Evolutionary conservation across 176 grass and related monocot genomes (phyloP), one percentile per base, ranked within the genome.

Genomic region (Metroxylon sagu): DNA sequence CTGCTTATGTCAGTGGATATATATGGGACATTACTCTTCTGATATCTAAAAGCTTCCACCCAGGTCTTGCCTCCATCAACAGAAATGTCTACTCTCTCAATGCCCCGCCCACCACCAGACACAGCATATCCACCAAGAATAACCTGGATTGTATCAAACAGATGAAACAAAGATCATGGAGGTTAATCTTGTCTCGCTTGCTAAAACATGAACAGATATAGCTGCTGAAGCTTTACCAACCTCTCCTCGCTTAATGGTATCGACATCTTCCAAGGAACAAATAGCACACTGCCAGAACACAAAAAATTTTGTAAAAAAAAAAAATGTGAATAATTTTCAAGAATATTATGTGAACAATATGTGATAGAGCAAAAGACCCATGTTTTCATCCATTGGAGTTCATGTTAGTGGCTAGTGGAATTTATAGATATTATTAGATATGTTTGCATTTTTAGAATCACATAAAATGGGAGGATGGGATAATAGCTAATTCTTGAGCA

Each of bases 41-140:
- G 89, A 62, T 80, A 89, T 64, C 78, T 79, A 14, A 51, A 70
- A 48, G 79, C 82, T 60, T 85, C 89, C 12, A 80, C 53, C 89
- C 89, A 95, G 57, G 75, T 95, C 69, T 95, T 89, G 57, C 89
- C 85, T 12, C 85, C 85, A 69, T 95, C 82, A 64, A 72, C 74
- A 62, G 89, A 95, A 74, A 89, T 54, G 61, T 95, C 82, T 12
- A 89, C 89, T 61, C 89, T 85, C 70, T 95, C 89, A 18, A 95
- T 89, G 29, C 89, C 85, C 18, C 85, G 79, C 16, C 89, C 89
- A n/a, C 89, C 85, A 58, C 89, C 89, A 48, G 85, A 95, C 50
- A 85, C 59, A 53, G 89, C 85, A 85, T 95, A 95, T 54, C 89
- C 89, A 64, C 81, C 82, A 80, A 95, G 65, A 63, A 64, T 83